Conservation (phyloP, 2,329 filamentous ascomycete genomes). For the Colletotrichum sp. region DNA sequence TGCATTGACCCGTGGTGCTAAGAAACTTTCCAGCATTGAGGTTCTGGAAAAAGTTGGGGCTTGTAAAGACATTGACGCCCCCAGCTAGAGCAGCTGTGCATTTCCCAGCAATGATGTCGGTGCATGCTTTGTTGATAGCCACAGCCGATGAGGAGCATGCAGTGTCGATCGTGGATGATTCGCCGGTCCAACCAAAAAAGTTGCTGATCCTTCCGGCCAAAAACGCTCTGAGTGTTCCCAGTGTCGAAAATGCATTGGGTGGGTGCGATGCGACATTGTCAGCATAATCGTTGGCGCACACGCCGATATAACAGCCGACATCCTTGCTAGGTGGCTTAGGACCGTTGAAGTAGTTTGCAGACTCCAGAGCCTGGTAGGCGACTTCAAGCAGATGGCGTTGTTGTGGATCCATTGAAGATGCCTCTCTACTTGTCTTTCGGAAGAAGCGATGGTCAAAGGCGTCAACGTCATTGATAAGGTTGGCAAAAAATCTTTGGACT, state of each 20-base stretch:
- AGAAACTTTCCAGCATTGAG: conserved; percentile 25
- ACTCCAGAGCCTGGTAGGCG: conserved; percentile 36
- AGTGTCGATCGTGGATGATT: conserved; percentile 37
- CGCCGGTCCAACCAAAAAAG: conserved; percentile 40
- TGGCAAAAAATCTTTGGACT: neutral
- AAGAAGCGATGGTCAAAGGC: conserved; percentile 46
- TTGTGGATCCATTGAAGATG: conserved; percentile 34
- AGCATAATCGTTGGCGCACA: conserved; percentile 23
- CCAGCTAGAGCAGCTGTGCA: conserved; percentile 40
- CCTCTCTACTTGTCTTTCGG: conserved; percentile 31
- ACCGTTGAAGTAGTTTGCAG: conserved; percentile 25
- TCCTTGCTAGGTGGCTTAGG: conserved; percentile 31
- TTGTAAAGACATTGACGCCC: conserved; percentile 40
- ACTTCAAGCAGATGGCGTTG: conserved; percentile 36
- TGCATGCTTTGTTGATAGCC: conserved; percentile 38
- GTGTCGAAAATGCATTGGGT: conserved; percentile 18
- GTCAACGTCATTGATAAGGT: conserved; percentile 24
- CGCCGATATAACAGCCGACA: conserved; percentile 26
- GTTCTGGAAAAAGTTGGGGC: conserved; percentile 23
- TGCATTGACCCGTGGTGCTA: conserved; percentile 34
- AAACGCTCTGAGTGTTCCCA: conserved; percentile 37
- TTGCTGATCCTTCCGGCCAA: conserved; percentile 36
- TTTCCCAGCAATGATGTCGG: conserved; percentile 28
- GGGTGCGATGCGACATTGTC: conserved; percentile 24
- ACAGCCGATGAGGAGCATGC: conserved; percentile 43